Conservation (phyloP, 352 stramenopile species). For the Peronosclerospora sorghi region DNA sequence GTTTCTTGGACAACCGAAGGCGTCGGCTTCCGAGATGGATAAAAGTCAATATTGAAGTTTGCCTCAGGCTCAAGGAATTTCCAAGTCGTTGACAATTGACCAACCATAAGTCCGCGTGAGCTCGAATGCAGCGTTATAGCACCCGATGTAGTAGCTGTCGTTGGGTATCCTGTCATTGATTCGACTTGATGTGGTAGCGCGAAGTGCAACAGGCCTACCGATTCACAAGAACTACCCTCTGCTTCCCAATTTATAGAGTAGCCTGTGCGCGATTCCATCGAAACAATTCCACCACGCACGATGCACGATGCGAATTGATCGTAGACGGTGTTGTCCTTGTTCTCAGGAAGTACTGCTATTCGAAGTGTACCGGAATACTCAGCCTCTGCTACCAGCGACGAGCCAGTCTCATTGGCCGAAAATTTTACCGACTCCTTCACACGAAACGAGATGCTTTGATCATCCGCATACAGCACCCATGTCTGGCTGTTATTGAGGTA, state of each 20-base stretch:
- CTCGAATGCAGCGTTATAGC: slow-evolving; percentile 37
- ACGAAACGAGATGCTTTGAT: slow-evolving; percentile 9
- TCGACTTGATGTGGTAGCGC: slow-evolving; percentile 50
- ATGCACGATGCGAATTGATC: slow-evolving; percentile 42
- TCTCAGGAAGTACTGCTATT: slow-evolving; percentile 31
- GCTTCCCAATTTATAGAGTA: slow-evolving; percentile 55
- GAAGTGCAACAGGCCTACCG: slow-evolving; percentile 44
- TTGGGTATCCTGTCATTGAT: slow-evolving; percentile 12
- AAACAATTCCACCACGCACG: slow-evolving; percentile 34
- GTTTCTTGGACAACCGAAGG: slow-evolving; percentile 16
- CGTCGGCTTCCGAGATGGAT: slow-evolving; percentile 22
- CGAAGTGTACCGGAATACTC: slow-evolving; percentile 35
- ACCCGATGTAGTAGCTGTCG: slow-evolving; percentile 4
- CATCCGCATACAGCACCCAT: slow-evolving; percentile 52
- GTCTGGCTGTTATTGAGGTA: slow-evolving; percentile 44
- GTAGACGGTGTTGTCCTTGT: slow-evolving; percentile 18
- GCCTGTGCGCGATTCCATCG: slow-evolving; percentile 28
- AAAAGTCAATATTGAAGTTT: slow-evolving; percentile 38
- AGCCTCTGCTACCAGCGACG: slow-evolving; percentile 22
- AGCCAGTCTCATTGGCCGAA: slow-evolving; percentile 17
- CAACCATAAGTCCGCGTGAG: slow-evolving; percentile 40
- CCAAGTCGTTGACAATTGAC: slow-evolving; percentile 29
- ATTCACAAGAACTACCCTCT: slow-evolving; percentile 29
- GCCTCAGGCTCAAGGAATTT: slow-evolving; percentile 31
- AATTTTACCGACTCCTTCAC: slow-evolving; percentile 1